Evolutionary conservation across 2,329 filamentous ascomycete genomes (phyloP).

Genomic region (Epichloe aotearoae): DNA sequence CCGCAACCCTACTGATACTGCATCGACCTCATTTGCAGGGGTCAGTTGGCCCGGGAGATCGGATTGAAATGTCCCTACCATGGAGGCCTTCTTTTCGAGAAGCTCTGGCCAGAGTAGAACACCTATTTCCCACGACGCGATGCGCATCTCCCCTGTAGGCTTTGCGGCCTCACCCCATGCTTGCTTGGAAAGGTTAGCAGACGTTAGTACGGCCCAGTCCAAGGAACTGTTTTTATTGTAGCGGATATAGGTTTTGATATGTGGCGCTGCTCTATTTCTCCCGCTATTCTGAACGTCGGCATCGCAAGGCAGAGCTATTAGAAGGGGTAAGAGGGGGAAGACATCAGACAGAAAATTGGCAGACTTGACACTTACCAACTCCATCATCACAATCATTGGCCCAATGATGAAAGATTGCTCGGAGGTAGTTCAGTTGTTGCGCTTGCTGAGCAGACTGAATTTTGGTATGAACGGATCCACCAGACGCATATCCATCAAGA

Average conservation of each 20-base stretch:
- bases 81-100: slow-evolving; percentile 34
- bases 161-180: slow-evolving; percentile 64
- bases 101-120: slow-evolving; percentile 69
- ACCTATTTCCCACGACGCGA: slow-evolving; percentile 74
- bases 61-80: slow-evolving; percentile 55
- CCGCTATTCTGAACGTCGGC: slow-evolving; percentile 34
- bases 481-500: slow-evolving; percentile 65
- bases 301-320: slow-evolving; percentile 15
- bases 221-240: slow-evolving; percentile 40
- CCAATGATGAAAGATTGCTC: slow-evolving; percentile 64
- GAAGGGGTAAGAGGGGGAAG: neutral
- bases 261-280: slow-evolving; percentile 60
- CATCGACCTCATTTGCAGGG: slow-evolving; percentile 11
- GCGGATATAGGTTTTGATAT: slow-evolving; percentile 81
- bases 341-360: neutral
- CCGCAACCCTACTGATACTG: slow-evolving; percentile 49
- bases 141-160: slow-evolving; percentile 46
- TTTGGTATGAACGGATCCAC: slow-evolving; percentile 72
- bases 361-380: slow-evolving; percentile 2
- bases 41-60: slow-evolving; percentile 34
- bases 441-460: slow-evolving; percentile 54
- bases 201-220: slow-evolving; percentile 78
- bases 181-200: slow-evolving; percentile 84
- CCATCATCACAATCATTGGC: slow-evolving; percentile 40
- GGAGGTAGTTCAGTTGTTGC: slow-evolving; percentile 62